Base-by-base conservation (phyloP, 2,329 filamentous ascomycete genomes). In the Trichophyton verrucosum region DNA sequence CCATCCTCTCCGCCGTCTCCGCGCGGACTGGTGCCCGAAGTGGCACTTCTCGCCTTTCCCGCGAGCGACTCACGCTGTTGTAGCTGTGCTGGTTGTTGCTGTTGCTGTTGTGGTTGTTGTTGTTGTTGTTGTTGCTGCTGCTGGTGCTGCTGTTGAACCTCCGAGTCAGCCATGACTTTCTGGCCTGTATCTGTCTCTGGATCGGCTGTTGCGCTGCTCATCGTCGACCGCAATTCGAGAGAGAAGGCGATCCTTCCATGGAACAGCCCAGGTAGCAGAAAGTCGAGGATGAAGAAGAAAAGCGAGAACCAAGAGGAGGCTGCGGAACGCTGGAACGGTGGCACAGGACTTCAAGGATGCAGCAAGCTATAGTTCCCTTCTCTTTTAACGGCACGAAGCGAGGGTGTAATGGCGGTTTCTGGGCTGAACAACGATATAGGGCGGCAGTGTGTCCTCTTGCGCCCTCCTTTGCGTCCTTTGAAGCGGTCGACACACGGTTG, bases 1-100 rank as follows among this genome's bases (percentile, higher is more conserved):
- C 59, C 17, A 20, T 57, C 55, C 3, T 44, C 40, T n/a, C 33
- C 57, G 20, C 20, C 27, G 46, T 68, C 64, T 42, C 65, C 68
- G 62, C 70, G 70, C 58, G 65, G 68, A 58, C 66, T 68, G 60
- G 70, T 57, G 44, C 33, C 38, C 36, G 44, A 36, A 22, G 60
- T 24, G 55, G 27, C 33, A 11, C 40, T 44, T 36, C 20, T 57
- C 17, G 55, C 55, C 13, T 40, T 57, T 42, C n/a, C 55, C 9
- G 17, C 36, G n/a, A 40, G 33, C 20, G 36, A 42, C 40, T 57
- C 40, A 36, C 27, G 24, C 13, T 24, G 27, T 22, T 57, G 22
- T 27, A 30, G 24, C 22, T 13, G 47, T 27, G 11, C 11, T 27
- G 22, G 46, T 27, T 22, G 46, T 1, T 11, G 33, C 0, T 38